phyloP scores from a whole-genome alignment of 1,139 yeast species.

The Geotrichum bryndzae region DNA sequence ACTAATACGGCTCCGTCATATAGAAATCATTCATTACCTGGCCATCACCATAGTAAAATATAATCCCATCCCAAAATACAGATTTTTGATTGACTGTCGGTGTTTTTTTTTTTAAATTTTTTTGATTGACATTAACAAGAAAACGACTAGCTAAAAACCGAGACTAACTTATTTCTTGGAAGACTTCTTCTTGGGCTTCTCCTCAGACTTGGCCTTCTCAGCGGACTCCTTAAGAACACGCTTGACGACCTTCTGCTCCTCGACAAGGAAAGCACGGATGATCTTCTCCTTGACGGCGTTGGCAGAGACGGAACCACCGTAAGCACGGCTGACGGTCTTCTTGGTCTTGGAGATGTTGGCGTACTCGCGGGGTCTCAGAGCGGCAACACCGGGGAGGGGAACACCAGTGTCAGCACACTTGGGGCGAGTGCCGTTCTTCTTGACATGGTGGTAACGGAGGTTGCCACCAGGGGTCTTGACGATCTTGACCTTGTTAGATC shows the following conservation, averaged over 20 bases:
- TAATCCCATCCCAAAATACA: too few relatives aligned
- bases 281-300: conserved; percentile 98
- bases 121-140: too few relatives aligned
- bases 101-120: too few relatives aligned
- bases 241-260: conserved; percentile 99
- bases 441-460: conserved; percentile 94
- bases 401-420: conserved; percentile 98
- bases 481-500: conserved; percentile 98
- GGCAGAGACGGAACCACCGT: conserved; percentile 99
- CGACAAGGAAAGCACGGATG: conserved; percentile 98
- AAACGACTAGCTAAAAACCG: too few relatives aligned
- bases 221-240: conserved; percentile 94
- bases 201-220: conserved; percentile 69
- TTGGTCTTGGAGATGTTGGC: conserved; percentile 91
- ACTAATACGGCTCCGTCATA: too few relatives aligned
- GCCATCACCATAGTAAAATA: too few relatives aligned
- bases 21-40: too few relatives aligned
- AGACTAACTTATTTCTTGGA: conserved; percentile 24
- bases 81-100: too few relatives aligned
- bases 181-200: conserved; percentile 33
- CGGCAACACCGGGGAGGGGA: conserved; percentile 79
- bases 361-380: conserved; percentile 97
- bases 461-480: conserved; percentile 99
- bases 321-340: conserved; percentile 98
- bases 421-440: conserved; percentile 91